A percentile compares a stretch with the other conserved stretches of the same genome.
Conservation (phyloP, 257 asterid species). For the Voacanga thouarsii region DNA sequence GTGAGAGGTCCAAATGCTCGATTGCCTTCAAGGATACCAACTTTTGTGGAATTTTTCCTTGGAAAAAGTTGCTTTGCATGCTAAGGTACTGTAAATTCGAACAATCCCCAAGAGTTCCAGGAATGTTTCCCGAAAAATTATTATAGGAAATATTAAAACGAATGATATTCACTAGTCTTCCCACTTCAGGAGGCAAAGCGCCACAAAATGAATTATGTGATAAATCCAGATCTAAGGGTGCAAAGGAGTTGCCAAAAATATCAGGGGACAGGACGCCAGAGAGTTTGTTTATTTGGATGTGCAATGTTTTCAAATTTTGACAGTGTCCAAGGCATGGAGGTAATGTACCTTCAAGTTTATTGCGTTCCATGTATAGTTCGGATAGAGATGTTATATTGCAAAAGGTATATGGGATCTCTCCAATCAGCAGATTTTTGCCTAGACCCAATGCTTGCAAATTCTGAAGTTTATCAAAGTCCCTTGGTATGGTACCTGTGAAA, state of each 20-base stretch:
- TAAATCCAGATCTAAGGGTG: slow-evolving; percentile 15
- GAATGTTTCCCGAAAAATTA: slow-evolving; percentile 25
- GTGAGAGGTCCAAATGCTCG: slow-evolving; percentile 23
- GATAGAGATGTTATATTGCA: slow-evolving; percentile 20
- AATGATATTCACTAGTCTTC: background rate
- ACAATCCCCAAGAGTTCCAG: slow-evolving; percentile 19
- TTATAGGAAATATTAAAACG: slow-evolving; percentile 28
- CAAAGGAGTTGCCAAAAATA: slow-evolving; percentile 7
- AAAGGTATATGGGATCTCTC: background rate
- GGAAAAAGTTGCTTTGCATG: slow-evolving; percentile 21
- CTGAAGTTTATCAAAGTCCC: slow-evolving; percentile 25
- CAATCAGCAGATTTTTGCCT: background rate
- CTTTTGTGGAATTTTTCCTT: slow-evolving; percentile 18
- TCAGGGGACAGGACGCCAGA: slow-evolving; percentile 19
- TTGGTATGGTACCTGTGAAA: slow-evolving; percentile 28
- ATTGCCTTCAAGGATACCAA: slow-evolving; percentile 21
- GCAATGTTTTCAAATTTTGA: slow-evolving; percentile 9
- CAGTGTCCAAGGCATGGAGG: slow-evolving; percentile 18
- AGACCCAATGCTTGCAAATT: background rate
- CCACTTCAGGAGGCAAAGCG: slow-evolving; percentile 24
- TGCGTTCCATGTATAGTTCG: slow-evolving; percentile 6
- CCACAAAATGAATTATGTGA: slow-evolving; percentile 22
- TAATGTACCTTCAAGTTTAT: slow-evolving; percentile 21
- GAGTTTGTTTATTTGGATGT: slow-evolving; percentile 26
- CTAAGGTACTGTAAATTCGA: slow-evolving; percentile 21